phyloP scores from a whole-genome alignment of 2,329 filamentous ascomycete species.

The Arthrinium phaeospermum region DNA sequence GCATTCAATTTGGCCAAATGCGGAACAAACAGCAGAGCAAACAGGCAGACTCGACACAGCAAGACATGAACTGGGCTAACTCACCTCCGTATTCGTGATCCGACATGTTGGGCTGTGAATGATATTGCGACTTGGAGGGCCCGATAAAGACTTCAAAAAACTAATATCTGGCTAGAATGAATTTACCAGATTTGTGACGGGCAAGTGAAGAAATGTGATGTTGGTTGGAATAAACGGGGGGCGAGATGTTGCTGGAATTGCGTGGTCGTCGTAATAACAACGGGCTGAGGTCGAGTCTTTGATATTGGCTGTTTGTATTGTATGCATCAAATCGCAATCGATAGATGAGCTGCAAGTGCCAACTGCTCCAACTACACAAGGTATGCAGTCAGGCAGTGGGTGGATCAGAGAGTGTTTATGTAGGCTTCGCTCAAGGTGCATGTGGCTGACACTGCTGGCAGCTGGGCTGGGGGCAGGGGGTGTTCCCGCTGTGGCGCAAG shows the following conservation, averaged over 20 bases:
- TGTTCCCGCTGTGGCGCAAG: constrained; percentile 20
- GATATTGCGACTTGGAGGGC: background rate
- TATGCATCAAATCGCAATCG: constrained; percentile 10
- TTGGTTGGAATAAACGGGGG: background rate
- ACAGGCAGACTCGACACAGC: constrained; percentile 1
- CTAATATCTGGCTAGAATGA: background rate
- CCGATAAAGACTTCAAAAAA: background rate
- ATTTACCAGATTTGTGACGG: background rate
- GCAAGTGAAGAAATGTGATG: background rate
- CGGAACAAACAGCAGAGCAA: constrained; percentile 8
- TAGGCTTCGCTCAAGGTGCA: constrained; percentile 14
- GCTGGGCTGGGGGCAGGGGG: background rate
- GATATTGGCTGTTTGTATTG: constrained; percentile 12
- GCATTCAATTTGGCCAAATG: background rate
- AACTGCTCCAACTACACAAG: constrained; percentile 18
- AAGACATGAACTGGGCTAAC: constrained; percentile 34
- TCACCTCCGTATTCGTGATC: constrained; percentile 70
- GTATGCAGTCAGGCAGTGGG: constrained; percentile 8
- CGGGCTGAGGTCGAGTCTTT: constrained; percentile 18
- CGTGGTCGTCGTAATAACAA: background rate
- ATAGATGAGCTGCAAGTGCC: constrained; percentile 17
- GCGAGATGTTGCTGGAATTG: background rate
- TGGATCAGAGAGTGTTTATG: constrained; percentile 21
- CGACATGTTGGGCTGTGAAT: constrained; percentile 55
- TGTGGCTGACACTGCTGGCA: constrained; percentile 18